A percentile compares a stretch with the other conserved stretches of the same genome.
Conservation (phyloP, 768 basidiomycete species). For the Jaapia argillacea region DNA sequence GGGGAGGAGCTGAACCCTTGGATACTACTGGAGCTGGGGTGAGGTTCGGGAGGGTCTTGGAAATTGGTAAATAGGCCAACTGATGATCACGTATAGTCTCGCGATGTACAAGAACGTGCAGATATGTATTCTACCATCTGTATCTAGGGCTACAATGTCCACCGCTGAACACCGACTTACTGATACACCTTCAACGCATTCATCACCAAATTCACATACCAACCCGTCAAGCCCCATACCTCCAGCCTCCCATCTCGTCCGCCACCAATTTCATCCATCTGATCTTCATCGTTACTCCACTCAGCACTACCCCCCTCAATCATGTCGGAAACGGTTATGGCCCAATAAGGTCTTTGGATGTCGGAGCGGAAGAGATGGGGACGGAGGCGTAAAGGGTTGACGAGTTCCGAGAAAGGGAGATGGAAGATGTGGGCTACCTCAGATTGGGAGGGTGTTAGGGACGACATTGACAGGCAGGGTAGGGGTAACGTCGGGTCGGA, state of each 20-base stretch:
- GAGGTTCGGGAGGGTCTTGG: too few species aligned
- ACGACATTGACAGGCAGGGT: slow-evolving; percentile 46
- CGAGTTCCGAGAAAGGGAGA: slow-evolving; percentile 46
- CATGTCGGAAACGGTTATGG: slow-evolving; percentile 59
- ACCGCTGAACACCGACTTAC: too few species aligned
- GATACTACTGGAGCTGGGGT: too few species aligned
- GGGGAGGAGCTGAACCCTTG: slow-evolving; percentile 1
- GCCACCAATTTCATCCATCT: slow-evolving; percentile 31
- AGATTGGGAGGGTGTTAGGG: slow-evolving; percentile 39
- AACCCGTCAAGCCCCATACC: slow-evolving; percentile 80
- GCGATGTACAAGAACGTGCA: too few species aligned
- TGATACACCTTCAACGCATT: not conserved
- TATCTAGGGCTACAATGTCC: too few species aligned
- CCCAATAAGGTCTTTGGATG: slow-evolving; percentile 43
- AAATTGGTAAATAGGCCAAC: too few species aligned
- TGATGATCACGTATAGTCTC: too few species aligned
- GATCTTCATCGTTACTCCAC: slow-evolving; percentile 22
- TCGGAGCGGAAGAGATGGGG: slow-evolving; percentile 38
- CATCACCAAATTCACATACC: slow-evolving; percentile 34
- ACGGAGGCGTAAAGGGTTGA: slow-evolving; percentile 37
- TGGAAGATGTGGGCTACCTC: slow-evolving; percentile 71
- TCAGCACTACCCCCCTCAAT: slow-evolving; percentile 13
- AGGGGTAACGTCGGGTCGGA: slow-evolving; percentile 47
- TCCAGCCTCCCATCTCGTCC: slow-evolving; percentile 42
- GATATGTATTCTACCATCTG: not conserved